phyloP scores from a whole-genome alignment of 2,329 filamentous ascomycete genomes.

The Clonostachys solani region DNA sequence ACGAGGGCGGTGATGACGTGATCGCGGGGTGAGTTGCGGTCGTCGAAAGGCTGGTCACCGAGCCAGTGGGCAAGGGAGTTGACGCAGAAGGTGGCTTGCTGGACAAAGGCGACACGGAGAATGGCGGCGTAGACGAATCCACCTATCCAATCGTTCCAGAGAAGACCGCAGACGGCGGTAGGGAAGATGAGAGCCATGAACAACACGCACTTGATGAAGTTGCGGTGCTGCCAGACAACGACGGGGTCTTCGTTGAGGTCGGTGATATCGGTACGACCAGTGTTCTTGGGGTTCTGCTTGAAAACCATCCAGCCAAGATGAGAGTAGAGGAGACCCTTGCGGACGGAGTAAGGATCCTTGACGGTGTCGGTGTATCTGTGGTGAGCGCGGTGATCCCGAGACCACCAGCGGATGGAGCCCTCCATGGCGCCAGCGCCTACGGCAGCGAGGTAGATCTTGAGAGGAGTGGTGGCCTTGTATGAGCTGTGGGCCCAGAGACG shows the following conservation, averaged over 20 bases:
- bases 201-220: conserved; percentile 78
- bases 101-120: conserved; percentile 82
- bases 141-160: conserved; percentile 77
- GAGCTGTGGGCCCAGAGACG: conserved; percentile 83
- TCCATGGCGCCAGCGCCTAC: conserved; percentile 80
- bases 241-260: conserved; percentile 84
- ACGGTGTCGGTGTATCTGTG: conserved; percentile 91
- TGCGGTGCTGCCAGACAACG: conserved; percentile 82
- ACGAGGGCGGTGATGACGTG: conserved; percentile 82
- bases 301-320: conserved; percentile 85
- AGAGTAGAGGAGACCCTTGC: conserved; percentile 81
- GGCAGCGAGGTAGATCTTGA: conserved; percentile 78
- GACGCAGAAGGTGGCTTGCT: conserved; percentile 91
- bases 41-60: conserved; percentile 87
- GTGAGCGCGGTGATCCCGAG: conserved; percentile 80
- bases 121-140: conserved; percentile 84
- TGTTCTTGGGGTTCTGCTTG: conserved; percentile 88
- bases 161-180: conserved; percentile 68
- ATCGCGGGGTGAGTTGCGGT: conserved; percentile 86
- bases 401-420: conserved; percentile 87
- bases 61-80: conserved; percentile 90
- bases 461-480: conserved; percentile 71
- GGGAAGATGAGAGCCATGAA: conserved; percentile 76
- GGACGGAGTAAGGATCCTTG: conserved; percentile 87
- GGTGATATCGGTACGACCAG: conserved; percentile 82